phyloP scores from a whole-genome alignment of 2,329 filamentous ascomycete genomes.

The Sclerotinia spermophila region DNA sequence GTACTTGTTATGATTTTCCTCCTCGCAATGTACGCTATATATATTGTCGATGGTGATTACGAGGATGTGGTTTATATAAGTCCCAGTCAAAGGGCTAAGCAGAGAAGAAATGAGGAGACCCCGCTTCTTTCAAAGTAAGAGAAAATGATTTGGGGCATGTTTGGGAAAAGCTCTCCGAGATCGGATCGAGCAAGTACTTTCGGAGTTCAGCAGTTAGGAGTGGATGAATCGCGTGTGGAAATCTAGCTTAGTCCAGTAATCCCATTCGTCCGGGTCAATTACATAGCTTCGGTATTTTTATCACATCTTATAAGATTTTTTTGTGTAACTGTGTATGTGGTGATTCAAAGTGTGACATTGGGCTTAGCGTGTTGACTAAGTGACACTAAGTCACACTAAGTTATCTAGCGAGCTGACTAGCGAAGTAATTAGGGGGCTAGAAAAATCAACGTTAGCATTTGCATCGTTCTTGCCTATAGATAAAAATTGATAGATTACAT shows the following conservation, averaged over 20 bases:
- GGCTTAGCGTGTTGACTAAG: background rate
- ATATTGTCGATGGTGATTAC: background rate
- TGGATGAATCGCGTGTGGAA: background rate
- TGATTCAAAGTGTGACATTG: too few species aligned
- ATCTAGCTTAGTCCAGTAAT: background rate
- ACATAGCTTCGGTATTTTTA: background rate
- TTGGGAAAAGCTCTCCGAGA: background rate
- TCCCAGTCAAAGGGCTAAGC: rapidly evolving
- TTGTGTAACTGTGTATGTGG: background rate
- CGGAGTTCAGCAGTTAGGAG: background rate
- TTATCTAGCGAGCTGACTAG: background rate
- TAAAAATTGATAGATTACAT: background rate
- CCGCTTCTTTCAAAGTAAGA: background rate
- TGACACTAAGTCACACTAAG: background rate
- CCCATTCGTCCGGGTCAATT: background rate
- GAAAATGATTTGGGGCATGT: background rate
- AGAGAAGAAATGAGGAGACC: background rate
- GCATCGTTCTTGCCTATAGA: background rate
- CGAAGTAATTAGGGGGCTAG: background rate
- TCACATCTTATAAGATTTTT: background rate
- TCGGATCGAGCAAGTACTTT: background rate
- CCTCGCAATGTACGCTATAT: background rate
- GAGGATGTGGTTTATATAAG: rapidly evolving
- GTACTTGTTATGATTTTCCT: too few species aligned
- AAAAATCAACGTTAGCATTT: background rate